Evolutionary conservation across 164 flowering plant species (phyloP), one percentile per base, ranked within the genome.

Genomic region (Kalanchoe fedtschenkoi): DNA sequence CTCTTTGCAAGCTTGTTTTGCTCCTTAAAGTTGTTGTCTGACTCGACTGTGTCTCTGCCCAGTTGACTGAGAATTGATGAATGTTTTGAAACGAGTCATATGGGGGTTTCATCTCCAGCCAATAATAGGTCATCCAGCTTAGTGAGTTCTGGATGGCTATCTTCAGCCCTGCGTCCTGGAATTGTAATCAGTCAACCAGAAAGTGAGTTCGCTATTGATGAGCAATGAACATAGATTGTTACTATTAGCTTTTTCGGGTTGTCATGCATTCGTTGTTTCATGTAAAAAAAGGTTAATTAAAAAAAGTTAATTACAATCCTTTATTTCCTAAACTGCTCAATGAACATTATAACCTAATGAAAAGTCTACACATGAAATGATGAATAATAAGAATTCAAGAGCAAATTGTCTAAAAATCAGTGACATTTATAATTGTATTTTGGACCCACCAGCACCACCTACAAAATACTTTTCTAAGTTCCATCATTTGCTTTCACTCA

Each of bases 31-130:
- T 47, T 47, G 16, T 24, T 47, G 26, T 47, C 30, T 47, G 26
- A 30, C 55, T 24, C n/a, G n/a, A n/a, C n/a, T n/a, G n/a, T n/a
- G 16, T 47, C 55, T 47, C n/a, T n/a, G n/a, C n/a, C n/a, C n/a
- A n/a, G n/a, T 21, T 14, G 26, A 21, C 54, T 3, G 4, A 42
- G n/a, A 5, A 2, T 16, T 5, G 47, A 42, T 42, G 19, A 17
- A 42, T 42, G 15, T 42, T 42, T 42, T 42, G 16, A 4, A 16
- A 2, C 47, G n/a, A 2, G 26, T 44, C 51, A 44, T 44, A n/a
- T n/a, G n/a, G n/a, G n/a, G 51, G 51, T 44, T 44, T 44, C 24
- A n/a, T 44, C 51, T 44, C 51, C 51, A 44, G 51, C 39, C 39
- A 37, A 4, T 37, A 37, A 2, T 37, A 37, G 8, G 39, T 37